Base-by-base conservation (phyloP, 148 eudicot species). In the Rhododendron ovatum region DNA sequence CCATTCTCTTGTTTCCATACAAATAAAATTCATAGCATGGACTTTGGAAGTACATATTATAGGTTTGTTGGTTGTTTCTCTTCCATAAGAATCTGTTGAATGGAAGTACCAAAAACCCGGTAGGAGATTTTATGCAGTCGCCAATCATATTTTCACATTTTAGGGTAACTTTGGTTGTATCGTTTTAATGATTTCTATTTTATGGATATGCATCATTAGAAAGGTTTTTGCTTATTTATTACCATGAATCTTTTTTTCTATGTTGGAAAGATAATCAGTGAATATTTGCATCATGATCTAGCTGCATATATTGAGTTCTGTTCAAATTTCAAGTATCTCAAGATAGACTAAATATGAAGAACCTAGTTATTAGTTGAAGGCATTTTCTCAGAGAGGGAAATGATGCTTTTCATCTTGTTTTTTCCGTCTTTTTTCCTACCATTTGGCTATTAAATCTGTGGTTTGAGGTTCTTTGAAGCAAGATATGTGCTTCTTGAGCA, bases 381-480 rank as follows among this genome's bases (percentile, higher is more conserved):
- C 28, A 78, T 47, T n/a, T 26, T 22, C 22, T 78, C 48, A 41
- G 0, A 1, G 22, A 47, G 37, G 53, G 37, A 45, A 78, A n/a
- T 39, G 76, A 82, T 65, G 47, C 75, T n/a, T 82, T 51, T 61
- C 71, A 39, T 82, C 53, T 63, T 82, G 3, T 82, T 82, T 75
- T 41, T 17, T 22, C 43, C 1, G 20, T 39, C 14, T 7, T 41
- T 82, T 51, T 57, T 6, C 67, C 8, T 41, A 22, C 5, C 11
- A 57, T 82, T 61, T 82, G 18, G 48, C 41, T 82, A 55, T 57
- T 13, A 5, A 33, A 35, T 1, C 24, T 11, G 15, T 26, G 74
- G 24, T 50, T 82, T 41, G 35, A 5, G 45, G 7, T 82, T 82
- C 17, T 63, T 5, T n/a, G 53, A 63, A 82, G 9, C 75, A 61